Evolutionary conservation across 2,329 filamentous ascomycete species (phyloP), one percentile per base, ranked within the genome.

Genomic region (Fusarium fracticaudum): DNA sequence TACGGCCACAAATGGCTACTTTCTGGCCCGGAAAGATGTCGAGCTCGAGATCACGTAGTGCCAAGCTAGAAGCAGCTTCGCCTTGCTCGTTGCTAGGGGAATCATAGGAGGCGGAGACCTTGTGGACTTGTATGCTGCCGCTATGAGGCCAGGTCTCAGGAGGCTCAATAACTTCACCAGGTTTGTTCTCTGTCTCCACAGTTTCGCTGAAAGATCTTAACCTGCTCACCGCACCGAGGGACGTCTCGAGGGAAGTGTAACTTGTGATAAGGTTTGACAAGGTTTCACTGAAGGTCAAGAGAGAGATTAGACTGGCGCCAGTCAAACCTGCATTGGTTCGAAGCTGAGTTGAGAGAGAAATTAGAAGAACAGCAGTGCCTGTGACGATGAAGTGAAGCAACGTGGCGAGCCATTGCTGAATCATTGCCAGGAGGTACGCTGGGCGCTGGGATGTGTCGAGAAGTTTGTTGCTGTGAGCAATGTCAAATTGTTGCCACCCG

Each of bases 391-490:
- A 70, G 55, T 87, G 83, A 5, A 91, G 80, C 0, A 85, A 84
- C 2, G 91, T 81, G 0, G 78, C 83, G 1, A 91, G 83, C 89
- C 89, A 91, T 45, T 86, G 84, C 76, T 91, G 90, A 37, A 91
- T 86, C 75, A 87, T 86, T 48, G 84, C 85, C 4, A 91, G 82
- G 1, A 90, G 83, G 73, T 91, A 91, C 7, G 86, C 87, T 3
- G 90, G 89, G 13, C 85, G 80, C 67, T 91, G 89, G 0, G 88
- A 90, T 5, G 79, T 82, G 72, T 91, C 85, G 5, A 91, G 80
- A 0, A 91, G 83, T 4, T 73, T 60, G 31, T 85, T 79, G 67
- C 88, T 90, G 51, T 82, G 81, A 6, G 82, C 75, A 20, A 85
- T 81, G 22, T 73, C 73, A 13, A 62, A 51, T 5, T 48, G 20